Conservation (phyloP, 2,329 filamentous ascomycete species). For the Gaeumannomyces tritici region DNA sequence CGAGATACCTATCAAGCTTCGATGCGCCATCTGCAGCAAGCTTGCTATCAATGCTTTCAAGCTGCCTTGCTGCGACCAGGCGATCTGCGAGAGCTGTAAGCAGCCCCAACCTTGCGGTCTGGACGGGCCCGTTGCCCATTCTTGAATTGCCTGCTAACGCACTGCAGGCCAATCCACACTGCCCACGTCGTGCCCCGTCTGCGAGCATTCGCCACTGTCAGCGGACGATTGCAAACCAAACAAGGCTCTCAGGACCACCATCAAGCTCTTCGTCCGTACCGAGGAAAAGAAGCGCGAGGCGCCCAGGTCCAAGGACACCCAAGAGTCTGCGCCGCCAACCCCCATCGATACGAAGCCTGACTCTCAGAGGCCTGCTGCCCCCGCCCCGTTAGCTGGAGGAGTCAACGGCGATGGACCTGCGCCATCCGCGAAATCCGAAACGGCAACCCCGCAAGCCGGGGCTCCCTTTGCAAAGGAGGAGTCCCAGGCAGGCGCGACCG, state of each 20-base stretch:
- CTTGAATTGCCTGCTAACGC: background rate
- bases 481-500: background rate
- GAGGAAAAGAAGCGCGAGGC: conserved; percentile 83
- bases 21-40: conserved; percentile 88
- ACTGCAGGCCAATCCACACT: conserved; percentile 53
- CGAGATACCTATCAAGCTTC: conserved; percentile 90
- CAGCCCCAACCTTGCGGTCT: background rate
- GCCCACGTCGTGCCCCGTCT: conserved; percentile 77
- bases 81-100: conserved; percentile 85
- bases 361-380: background rate
- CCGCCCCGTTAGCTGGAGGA: background rate
- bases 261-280: conserved; percentile 82
- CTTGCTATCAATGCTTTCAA: conserved; percentile 85
- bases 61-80: conserved; percentile 88
- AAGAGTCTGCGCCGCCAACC: conserved; percentile 26
- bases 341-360: conserved; percentile 27
- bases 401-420: background rate
- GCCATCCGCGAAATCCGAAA: background rate
- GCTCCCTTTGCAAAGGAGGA: conserved; percentile 1
- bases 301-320: conserved; percentile 40
- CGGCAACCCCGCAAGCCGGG: conserved; percentile 3
- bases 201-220: conserved; percentile 82
- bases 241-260: conserved; percentile 84
- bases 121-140: background rate
- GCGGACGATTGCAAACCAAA: conserved; percentile 80